Evolutionary conservation across 225 moss, liverwort and hornwort genomes (phyloP), one percentile per base, ranked within the genome.

Genomic region (Lunularia cruciata): DNA sequence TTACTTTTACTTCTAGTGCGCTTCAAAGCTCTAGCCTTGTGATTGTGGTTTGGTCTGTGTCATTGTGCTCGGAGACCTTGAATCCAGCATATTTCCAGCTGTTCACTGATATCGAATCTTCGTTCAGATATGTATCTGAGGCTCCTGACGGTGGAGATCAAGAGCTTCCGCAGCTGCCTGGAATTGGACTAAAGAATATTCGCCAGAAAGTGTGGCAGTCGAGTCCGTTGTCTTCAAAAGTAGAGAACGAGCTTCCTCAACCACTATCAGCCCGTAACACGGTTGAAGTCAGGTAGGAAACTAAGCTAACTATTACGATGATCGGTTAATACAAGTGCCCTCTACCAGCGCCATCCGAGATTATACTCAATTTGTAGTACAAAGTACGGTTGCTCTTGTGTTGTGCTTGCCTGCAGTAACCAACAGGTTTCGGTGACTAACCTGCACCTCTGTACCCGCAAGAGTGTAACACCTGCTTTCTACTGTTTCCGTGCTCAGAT

Each of bases 191-290:
- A 26, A 83, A 89, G 38, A 98, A 93, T 35, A 85, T 84, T 31
- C 90, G 86, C 48, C 98, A 98, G 76, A 86, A 82, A 63, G 89
- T 98, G 39, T 91, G 93, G 90, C 89, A 90, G 77, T 82, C 82
- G 53, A 81, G 74, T 32, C 63, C 53, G 38, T 45, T 77, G 39
- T 46, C 22, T 12, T 39, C 76, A 33, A 20, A 53, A 30, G 39
- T 79, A 26, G 74, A 75, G 63, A 33, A 79, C 23, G 85, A 86
- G 45, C 70, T 81, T 61, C 81, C 87, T 60, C 88, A 90, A 42
- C 85, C 90, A 5, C 72, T 87, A 64, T 78, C 81, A 72, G 89
- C 93, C 5, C 77, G 77, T 27, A 81, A 81, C 59, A 75, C 81
- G 23, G 84, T 81, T 22, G 80, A 84, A 59, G 13, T 84, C 0